These are phyloP conservation scores for Forsythia suspensa DNA, from an alignment of 257 asterid species.

Conservation along the genomic window DNA sequence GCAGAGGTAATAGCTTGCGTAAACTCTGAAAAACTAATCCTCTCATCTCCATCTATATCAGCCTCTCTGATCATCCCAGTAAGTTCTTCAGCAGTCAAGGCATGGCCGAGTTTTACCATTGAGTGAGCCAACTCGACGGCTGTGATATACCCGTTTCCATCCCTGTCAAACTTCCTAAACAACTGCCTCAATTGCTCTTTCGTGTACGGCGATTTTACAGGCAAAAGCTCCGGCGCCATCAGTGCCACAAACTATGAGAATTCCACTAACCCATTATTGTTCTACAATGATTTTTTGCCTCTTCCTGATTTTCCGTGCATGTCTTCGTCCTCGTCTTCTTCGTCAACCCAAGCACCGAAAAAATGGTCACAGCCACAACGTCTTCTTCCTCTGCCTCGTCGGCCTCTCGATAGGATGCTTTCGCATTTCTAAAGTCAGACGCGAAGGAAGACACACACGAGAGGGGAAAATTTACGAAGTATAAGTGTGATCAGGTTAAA, in stretches of 20 bases:
- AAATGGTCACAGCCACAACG: conserved; percentile 22
- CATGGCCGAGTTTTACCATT: conserved; percentile 88
- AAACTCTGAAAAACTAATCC: too few species aligned
- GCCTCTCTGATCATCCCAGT: conserved; percentile 87
- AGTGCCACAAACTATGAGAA: conserved; percentile 87
- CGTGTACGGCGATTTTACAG: conserved; percentile 78
- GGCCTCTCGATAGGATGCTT: conserved; percentile 28
- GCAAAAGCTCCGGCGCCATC: conserved; percentile 86
- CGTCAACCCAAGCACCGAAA: conserved; percentile 45
- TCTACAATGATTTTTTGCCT: conserved; percentile 59
- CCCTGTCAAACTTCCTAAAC: conserved; percentile 76
- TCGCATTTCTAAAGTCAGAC: conserved; percentile 41
- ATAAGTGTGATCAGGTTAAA: neutral
- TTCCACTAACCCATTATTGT: conserved; percentile 78
- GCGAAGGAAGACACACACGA: conserved; percentile 22
- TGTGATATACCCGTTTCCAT: conserved; percentile 76
- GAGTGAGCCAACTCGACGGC: conserved; percentile 94
- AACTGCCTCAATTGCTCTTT: conserved; percentile 84
- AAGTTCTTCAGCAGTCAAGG: conserved; percentile 82
- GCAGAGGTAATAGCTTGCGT: too few species aligned
- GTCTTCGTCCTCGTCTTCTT: conserved; percentile 87
- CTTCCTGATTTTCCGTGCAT: conserved; percentile 89
- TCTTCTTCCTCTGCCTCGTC: conserved; percentile 51
- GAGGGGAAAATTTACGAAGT: conserved; percentile 4
- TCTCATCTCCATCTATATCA: too few species aligned